Evolutionary conservation across 768 basidiomycete genomes (phyloP), one percentile per base, ranked within the genome.

Genomic region (Tulasnella sp.): DNA sequence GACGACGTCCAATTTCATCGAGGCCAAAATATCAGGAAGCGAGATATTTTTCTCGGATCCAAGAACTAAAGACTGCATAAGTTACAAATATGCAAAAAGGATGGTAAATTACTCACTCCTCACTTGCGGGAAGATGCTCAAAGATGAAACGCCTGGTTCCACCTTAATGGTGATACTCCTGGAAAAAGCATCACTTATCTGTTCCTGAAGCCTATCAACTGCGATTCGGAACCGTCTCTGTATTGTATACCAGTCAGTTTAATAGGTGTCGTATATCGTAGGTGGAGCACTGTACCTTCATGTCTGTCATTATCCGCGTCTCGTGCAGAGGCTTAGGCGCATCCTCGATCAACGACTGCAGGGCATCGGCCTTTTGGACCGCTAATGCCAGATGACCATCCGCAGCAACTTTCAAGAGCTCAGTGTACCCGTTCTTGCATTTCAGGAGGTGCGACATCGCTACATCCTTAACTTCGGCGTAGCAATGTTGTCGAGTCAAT

Each of bases 331-430:
- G 76, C 9, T 64, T 63, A 3, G 85, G 84, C 1, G 77, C 74
- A 17, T 66, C 66, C 29, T 71, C 71, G 7, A 89, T 66, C 25
- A 79, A 63, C 2, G 64, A 62, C 51, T 80, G 72, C 52, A 86
- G 65, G 15, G 68, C 66, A 10, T 64, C 65, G 56, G 73, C 76
- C 4, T 73, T 70, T n/a, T 67, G 65, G 8, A 81, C 78, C 3
- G 87, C 84, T 50, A 82, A 80, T 1, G 84, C 76, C 5, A 92
- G 74, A 62, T 77, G 74, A 11, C 87, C 88, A 8, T 70, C 69
- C 34, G 78, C 70, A 2, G 81, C 76, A 30, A 85, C 65, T 1
- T 63, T 67, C 27, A 74, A 70, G 21, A 87, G 67, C 8, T 68
- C 64, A 4, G 72, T 67, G 29, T 82, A 75, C 59, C 74, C 76